Evolutionary conservation across 805 yeast species (phyloP).

Genomic region (Wickerhamiella azyma): DNA sequence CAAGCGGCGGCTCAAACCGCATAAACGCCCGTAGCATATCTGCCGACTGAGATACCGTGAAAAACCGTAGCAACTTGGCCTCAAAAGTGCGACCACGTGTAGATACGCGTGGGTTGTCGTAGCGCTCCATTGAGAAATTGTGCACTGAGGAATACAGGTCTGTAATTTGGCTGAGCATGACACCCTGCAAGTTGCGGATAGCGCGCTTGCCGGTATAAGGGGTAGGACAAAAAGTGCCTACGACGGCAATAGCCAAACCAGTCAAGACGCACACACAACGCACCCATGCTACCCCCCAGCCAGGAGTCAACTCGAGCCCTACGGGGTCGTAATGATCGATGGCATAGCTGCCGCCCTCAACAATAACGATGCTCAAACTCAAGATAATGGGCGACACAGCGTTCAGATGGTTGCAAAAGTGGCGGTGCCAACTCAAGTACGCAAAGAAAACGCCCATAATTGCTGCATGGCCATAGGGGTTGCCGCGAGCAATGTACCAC

Average conservation of each 20-base stretch:
- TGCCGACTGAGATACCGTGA: conserved; percentile 14
- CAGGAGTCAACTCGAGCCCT: conserved; percentile 18
- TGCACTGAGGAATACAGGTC: conserved; percentile 22
- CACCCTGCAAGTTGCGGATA: conserved; percentile 21
- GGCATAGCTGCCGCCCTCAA: conserved; percentile 25
- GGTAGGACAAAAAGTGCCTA: conserved; percentile 24
- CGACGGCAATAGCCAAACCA: conserved; percentile 23
- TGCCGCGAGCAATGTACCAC: conserved; percentile 28
- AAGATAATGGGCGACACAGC: conserved; percentile 23
- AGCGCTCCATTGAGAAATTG: conserved; percentile 22
- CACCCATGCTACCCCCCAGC: conserved; percentile 26
- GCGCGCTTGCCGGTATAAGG: conserved; percentile 24
- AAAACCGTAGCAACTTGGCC: conserved; percentile 10
- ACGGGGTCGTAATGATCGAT: conserved; percentile 15
- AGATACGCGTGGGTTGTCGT: conserved; percentile 13
- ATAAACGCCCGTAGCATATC: conserved; percentile 15
- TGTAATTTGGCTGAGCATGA: conserved; percentile 18
- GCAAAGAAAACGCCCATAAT: conserved; percentile 21
- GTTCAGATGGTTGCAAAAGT: conserved; percentile 20
- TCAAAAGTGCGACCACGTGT: conserved; percentile 19
- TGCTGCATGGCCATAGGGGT: conserved; percentile 24
- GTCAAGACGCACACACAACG: conserved; percentile 23
- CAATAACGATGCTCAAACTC: conserved; percentile 21
- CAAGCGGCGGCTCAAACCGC: conserved; percentile 25
- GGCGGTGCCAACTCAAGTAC: conserved; percentile 22